Percentiles rank a stretch among this genome's conserved stretches.
phyloP scores from a whole-genome alignment of 768 basidiomycete species.

The Clitopilus hobsonii region DNA sequence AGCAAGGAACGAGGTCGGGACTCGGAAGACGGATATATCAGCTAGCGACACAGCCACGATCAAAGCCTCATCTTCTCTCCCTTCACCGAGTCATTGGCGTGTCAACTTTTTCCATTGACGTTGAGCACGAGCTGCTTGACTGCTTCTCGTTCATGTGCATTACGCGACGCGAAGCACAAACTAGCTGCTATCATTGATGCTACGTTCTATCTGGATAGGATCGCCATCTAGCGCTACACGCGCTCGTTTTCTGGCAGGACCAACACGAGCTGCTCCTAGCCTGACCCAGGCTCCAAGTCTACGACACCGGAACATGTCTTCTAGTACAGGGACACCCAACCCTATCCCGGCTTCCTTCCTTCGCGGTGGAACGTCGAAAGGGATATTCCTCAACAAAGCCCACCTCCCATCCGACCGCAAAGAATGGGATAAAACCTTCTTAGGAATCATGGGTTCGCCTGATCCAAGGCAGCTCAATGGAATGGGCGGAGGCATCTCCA shows the following conservation, averaged over 20 bases:
- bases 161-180: too few species aligned
- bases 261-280: too few species aligned
- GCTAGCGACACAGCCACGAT: neutral
- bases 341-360: conserved; percentile 52
- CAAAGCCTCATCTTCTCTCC: neutral
- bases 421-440: conserved; percentile 59
- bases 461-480: conserved; percentile 76
- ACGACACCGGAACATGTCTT: conserved; percentile 5
- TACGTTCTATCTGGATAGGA: too few species aligned
- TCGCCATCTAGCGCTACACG: too few species aligned
- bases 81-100: too few species aligned
- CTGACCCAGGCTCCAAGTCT: neutral
- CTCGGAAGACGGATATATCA: neutral
- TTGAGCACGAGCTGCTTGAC: too few species aligned
- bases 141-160: too few species aligned
- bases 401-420: conserved; percentile 46
- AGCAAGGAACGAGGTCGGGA: neutral
- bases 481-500: conserved; percentile 77
- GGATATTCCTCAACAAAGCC: conserved; percentile 55
- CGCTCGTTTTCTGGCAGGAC: too few species aligned
- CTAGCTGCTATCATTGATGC: too few species aligned
- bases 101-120: too few species aligned
- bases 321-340: conserved; percentile 24
- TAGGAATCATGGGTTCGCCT: conserved; percentile 79
- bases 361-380: conserved; percentile 76